Base-by-base conservation (phyloP, 768 basidiomycete species). In the Tephrocybe rancida region DNA sequence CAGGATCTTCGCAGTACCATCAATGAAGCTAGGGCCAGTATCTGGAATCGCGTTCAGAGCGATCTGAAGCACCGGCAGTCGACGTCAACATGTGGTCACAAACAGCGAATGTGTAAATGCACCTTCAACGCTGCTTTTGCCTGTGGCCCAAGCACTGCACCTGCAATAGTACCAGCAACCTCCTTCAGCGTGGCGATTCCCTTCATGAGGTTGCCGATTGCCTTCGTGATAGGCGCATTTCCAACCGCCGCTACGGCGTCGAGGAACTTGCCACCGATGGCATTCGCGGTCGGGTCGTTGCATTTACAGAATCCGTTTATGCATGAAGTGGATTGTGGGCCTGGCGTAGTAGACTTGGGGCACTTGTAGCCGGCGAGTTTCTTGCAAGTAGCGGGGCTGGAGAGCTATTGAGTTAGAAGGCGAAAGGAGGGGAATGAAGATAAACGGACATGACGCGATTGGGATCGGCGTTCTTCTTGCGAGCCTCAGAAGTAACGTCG, bases 171-270 rank as follows among this genome's bases (percentile, higher is more conserved):
- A 14, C 43, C 11, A 9, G 35, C 34, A 2, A 52, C 42, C 22
- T 52, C 14, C 34, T 52, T 52, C 16, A 37, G 22, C 10, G 30
- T 35, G n/a, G 50, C 50, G 19, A 52, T 19, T 2, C 50, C 50
- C 25, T 52, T 42, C 50, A 52, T 52, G 6, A 52, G 25, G 8
- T 44, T 29, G 9, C 42, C 41, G 18, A 52, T 24, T 4, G 32
- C 50, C 24, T 52, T 52, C 24, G 50, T 52, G n/a, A 52, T 44
- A 19, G 30, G 21, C n/a, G 50, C 50, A 27, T 52, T 52, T 5
- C 50, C 50, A 24, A 52, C 29, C 2, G 42, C 50, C 16, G 22
- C 34, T 1, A 52, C 50, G 18, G 32, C 30, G 3, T 45, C 34
- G 10, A 52, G 16, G 22, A 52, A 52, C 16, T 34, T 30, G 34